Conservation (phyloP, 371 early-diverging fungal species). For the Mucor lusitanicus region DNA sequence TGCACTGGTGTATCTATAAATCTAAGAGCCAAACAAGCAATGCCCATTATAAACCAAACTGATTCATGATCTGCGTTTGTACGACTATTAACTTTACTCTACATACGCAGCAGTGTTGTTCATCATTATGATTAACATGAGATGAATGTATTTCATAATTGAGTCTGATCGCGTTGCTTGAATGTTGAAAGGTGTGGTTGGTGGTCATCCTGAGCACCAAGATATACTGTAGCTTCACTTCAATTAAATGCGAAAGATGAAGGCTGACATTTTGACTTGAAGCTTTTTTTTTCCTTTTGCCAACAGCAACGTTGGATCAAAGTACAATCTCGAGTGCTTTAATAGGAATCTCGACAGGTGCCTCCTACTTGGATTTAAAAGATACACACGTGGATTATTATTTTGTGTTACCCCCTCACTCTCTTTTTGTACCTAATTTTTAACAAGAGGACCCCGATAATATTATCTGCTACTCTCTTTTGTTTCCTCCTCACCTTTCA, state of each 20-base stretch:
- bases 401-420: conserved; percentile 8
- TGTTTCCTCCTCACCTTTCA: not conserved
- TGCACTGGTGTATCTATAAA: no score
- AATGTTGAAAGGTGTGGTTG: no score
- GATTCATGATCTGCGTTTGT: no score
- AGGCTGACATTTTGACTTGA: not conserved
- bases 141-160: no score
- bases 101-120: no score
- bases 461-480: not conserved
- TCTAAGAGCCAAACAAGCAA: no score
- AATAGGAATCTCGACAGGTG: conserved; percentile 11
- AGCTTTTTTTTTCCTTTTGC: not conserved
- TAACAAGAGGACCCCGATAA: not conserved
- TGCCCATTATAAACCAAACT: no score
- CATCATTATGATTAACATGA: no score
- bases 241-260: not conserved
- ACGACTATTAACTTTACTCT: no score
- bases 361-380: not conserved
- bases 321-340: not conserved
- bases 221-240: not conserved
- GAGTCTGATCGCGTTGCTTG: no score
- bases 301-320: not conserved
- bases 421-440: not conserved
- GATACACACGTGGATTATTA: conserved; percentile 7
- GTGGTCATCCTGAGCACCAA: no score